Evolutionary conservation across 2,329 filamentous ascomycete genomes (phyloP).

Genomic region (Ceratocystis lukuohia): DNA sequence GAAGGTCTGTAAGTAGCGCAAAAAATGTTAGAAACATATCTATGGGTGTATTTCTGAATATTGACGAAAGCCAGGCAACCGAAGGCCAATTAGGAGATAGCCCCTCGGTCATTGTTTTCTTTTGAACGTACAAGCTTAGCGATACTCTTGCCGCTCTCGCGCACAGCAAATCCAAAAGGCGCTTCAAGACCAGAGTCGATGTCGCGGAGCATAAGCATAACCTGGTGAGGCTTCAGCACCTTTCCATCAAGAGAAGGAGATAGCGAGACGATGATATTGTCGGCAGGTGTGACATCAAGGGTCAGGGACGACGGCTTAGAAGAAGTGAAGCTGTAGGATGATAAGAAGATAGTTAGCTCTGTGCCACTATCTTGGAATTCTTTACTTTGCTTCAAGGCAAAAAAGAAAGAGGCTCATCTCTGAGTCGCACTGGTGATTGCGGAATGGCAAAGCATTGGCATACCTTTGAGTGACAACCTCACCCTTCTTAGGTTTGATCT

Average conservation of each 20-base stretch:
- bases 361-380: neutral
- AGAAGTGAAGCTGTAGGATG: slow-evolving; percentile 35
- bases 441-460: slow-evolving; percentile 23
- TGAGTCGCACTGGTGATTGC: no score
- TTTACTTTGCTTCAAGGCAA: no score
- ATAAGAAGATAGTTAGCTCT: neutral
- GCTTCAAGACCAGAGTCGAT: slow-evolving; percentile 64
- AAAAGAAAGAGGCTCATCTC: no score
- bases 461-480: slow-evolving; percentile 54
- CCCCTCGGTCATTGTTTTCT: neutral
- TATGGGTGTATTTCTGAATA: neutral
- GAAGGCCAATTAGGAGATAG: neutral
- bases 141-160: slow-evolving; percentile 75
- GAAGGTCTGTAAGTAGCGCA: slow-evolving; percentile 46
- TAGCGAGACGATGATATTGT: slow-evolving; percentile 68
- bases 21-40: slow-evolving; percentile 21
- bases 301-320: slow-evolving; percentile 40
- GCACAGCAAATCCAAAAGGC: slow-evolving; percentile 70
- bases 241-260: slow-evolving; percentile 68
- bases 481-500: slow-evolving; percentile 52
- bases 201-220: slow-evolving; percentile 75
- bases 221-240: slow-evolving; percentile 80
- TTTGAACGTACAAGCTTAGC: slow-evolving; percentile 60
- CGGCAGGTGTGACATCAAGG: slow-evolving; percentile 51
- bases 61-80: neutral